Evolutionary conservation across 2,329 filamentous ascomycete species (phyloP), one percentile per base, ranked within the genome.

Genomic region (Trichophyton equinum): DNA sequence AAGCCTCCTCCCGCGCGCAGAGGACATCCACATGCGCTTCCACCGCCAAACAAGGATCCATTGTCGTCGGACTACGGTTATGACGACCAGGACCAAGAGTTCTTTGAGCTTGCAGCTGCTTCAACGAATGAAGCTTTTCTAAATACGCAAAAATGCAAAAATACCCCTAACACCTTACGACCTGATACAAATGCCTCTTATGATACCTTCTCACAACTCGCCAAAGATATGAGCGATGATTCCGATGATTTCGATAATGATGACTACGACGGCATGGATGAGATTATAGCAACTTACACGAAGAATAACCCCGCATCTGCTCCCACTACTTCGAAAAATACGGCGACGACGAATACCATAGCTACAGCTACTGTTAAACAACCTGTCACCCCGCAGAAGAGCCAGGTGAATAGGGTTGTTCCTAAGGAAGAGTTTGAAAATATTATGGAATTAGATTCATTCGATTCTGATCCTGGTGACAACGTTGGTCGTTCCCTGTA

Each of bases 371-470:
- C 65, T 49, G 55, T 36, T 40, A 40, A 38, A 36, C 42, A 30
- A 9, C 40, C 40, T 1, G 38, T n/a, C 53, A 40, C 55, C 33
- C 33, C 55, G 13, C 55, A 56, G 27, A 56, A 56, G 18, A 13
- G 25, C 15, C 13, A 25, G 6, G 25, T 30, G 33, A 25, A 38
- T 8, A 40, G 20, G 22, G 20, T 30, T 8, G 25, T 47, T 27
- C 30, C 42, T n/a, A 27, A 15, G 11, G 88, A 90, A 74, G 90
- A 90, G 68, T 89, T 89, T 77, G 87, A 85, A 55, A 82, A 81
- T 65, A 81, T 85, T 63, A 78, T 83, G 72, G 90, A 95, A 62
- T 59, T 77, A 61, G 72, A 75, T 57, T 74, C 72, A 72, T 87
- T 89, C 68, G 89, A 92, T 53, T 53, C 49, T 30, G 27, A n/a